phyloP scores from a whole-genome alignment of 169 alveolate genomes.

The Cryptosporidium bovis region DNA sequence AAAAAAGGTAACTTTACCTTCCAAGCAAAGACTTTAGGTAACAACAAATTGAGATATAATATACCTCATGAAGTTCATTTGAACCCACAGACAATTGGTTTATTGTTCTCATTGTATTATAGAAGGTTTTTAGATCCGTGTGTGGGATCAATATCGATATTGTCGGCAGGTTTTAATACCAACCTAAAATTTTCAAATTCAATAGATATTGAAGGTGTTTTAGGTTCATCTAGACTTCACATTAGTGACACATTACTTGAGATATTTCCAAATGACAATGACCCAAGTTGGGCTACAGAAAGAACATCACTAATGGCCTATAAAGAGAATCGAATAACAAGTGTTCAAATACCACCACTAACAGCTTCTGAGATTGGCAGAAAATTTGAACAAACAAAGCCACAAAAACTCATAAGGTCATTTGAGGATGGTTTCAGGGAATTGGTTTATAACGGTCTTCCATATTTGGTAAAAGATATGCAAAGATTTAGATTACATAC shows the following conservation, averaged over 20 bases:
- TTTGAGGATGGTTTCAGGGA: slow-evolving; percentile 56
- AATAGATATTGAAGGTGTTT: slow-evolving; percentile 52
- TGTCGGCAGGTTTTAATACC: slow-evolving; percentile 68
- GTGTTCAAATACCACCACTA: slow-evolving; percentile 50
- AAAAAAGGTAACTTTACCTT: slow-evolving; percentile 16
- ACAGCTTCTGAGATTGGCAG: not conserved
- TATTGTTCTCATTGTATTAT: slow-evolving; percentile 57
- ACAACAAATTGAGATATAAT: slow-evolving; percentile 26
- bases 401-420: slow-evolving; percentile 40
- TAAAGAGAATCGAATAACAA: slow-evolving; percentile 21
- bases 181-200: slow-evolving; percentile 42
- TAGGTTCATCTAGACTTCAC: slow-evolving; percentile 59
- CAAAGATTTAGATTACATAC: slow-evolving; percentile 61
- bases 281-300: slow-evolving; percentile 62
- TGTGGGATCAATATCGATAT: slow-evolving; percentile 49
- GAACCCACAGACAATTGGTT: slow-evolving; percentile 67
- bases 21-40: slow-evolving; percentile 25
- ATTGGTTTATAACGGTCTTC: slow-evolving; percentile 44
- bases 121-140: slow-evolving; percentile 71
- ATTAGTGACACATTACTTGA: slow-evolving; percentile 46
- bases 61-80: slow-evolving; percentile 67
- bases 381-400: not conserved
- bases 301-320: slow-evolving; percentile 53
- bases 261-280: slow-evolving; percentile 56
- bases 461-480: slow-evolving; percentile 64